Evolutionary conservation across 2,329 filamentous ascomycete genomes (phyloP), one percentile per base, ranked within the genome.

Genomic region (Talaromyces sp.): DNA sequence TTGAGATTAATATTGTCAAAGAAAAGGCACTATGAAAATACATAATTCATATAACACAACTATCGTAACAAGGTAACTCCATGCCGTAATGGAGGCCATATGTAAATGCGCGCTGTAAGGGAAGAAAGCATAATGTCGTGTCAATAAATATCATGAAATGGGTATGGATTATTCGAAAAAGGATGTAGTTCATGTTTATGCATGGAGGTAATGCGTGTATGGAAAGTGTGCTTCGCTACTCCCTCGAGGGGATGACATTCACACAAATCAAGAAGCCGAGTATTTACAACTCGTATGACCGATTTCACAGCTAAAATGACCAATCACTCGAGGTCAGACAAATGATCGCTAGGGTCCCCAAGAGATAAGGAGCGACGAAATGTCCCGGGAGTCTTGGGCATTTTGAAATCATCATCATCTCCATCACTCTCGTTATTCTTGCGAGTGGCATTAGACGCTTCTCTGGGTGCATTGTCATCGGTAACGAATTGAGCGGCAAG

Each of bases 401-500:
- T 76, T 63, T 75, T 79, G 62, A 78, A 78, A 69, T 79, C 77
- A 53, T 76, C 74, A 15, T 72, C 69, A 43, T 74, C 71, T n/a
- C 69, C 68, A 15, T 67, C 69, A 54, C 66, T 59, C 63, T 60
- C 65, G n/a, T 53, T 53, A 7, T 13, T 68, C 63, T 27, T 63
- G 34, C 11, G 58, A 2, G 45, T 19, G 13, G 51, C 19, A 27
- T 63, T 56, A 17, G 43, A 56, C 1, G 68, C 45, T 1, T 70
- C 66, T 10, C 74, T 69, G 36, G 68, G 71, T 36, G 70, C 29
- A n/a, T 69, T 68, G 11, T 75, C 73, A 13, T 71, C 74, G 47
- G 76, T 70, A 5, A 88, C 85, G 68, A 97, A 92, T 68, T 86
- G 88, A 0, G 91, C 89, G 0, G 93, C 91, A 65, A 97, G 91